A percentile compares a stretch with the other conserved stretches of the same genome.
These are phyloP conservation scores for Aspergillus uvarum DNA, from an alignment of 2,329 filamentous ascomycete species.

Conservation along the genomic window DNA sequence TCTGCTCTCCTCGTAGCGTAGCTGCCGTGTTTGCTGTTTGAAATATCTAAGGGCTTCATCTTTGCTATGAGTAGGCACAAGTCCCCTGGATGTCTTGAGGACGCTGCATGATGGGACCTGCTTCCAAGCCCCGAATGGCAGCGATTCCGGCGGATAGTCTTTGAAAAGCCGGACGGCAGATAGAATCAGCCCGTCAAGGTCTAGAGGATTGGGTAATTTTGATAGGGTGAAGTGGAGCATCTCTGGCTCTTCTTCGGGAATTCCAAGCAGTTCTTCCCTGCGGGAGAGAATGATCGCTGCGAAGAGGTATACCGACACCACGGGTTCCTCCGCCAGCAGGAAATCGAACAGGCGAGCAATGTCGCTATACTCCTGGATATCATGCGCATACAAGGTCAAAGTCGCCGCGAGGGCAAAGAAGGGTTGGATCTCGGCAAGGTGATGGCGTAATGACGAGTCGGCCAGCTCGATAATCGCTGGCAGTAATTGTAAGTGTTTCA, in stretches of 20 bases:
- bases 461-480: conserved; percentile 74
- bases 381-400: conserved; percentile 93
- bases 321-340: conserved; percentile 80
- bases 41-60: conserved; percentile 69
- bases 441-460: conserved; percentile 69
- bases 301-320: conserved; percentile 87
- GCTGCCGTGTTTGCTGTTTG: conserved; percentile 66
- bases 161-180: conserved; percentile 64
- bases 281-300: conserved; percentile 81
- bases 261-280: conserved; percentile 79
- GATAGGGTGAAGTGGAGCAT: conserved; percentile 88
- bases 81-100: conserved; percentile 73
- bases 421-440: conserved; percentile 76
- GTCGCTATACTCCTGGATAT: conserved; percentile 83
- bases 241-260: conserved; percentile 79
- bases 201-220: conserved; percentile 77
- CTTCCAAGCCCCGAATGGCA: conserved; percentile 66
- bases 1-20: conserved; percentile 64
- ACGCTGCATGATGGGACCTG: conserved; percentile 73
- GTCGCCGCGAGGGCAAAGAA: conserved; percentile 94
- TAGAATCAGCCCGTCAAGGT: conserved; percentile 74
- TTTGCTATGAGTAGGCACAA: conserved; percentile 57
- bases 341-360: conserved; percentile 93
- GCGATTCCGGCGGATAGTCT: conserved; percentile 66
- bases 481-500: conserved; percentile 82